phyloP scores from a whole-genome alignment of 768 basidiomycete genomes.

The Termitomyces sp. region DNA sequence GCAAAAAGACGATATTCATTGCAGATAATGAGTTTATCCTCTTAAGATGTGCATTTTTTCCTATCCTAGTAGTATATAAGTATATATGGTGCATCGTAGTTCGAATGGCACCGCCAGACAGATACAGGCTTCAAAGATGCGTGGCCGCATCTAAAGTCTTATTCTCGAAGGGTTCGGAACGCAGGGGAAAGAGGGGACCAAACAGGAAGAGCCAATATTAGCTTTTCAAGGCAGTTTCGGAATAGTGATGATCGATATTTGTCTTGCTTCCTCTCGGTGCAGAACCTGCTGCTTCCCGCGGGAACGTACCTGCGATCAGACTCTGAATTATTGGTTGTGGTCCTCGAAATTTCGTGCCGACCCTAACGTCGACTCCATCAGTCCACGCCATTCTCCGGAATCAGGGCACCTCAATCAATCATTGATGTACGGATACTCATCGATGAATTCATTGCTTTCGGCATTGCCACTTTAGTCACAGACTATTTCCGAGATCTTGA shows the following conservation, averaged over 20 bases:
- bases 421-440: neutral
- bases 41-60: constrained; percentile 22
- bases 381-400: neutral
- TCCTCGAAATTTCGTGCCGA: neutral
- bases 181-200: constrained; percentile 14
- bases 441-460: neutral
- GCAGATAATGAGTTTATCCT: constrained; percentile 20
- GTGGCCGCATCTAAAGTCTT: constrained; percentile 19
- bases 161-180: constrained; percentile 20
- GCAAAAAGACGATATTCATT: constrained; percentile 16
- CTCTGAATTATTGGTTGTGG: neutral
- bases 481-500: neutral
- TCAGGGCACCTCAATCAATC: neutral
- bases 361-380: neutral
- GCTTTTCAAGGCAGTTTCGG: neutral
- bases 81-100: constrained; percentile 23
- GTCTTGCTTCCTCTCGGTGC: too few species aligned
- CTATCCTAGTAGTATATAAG: constrained; percentile 16
- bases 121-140: constrained; percentile 3
- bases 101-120: constrained; percentile 13
- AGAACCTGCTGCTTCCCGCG: too few species aligned
- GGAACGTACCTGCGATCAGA: neutral
- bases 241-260: neutral
- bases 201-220: constrained; percentile 17
- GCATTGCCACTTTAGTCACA: neutral